phyloP scores from a whole-genome alignment of 1,139 yeast species.

The Wickerhamiella pararugosa region DNA sequence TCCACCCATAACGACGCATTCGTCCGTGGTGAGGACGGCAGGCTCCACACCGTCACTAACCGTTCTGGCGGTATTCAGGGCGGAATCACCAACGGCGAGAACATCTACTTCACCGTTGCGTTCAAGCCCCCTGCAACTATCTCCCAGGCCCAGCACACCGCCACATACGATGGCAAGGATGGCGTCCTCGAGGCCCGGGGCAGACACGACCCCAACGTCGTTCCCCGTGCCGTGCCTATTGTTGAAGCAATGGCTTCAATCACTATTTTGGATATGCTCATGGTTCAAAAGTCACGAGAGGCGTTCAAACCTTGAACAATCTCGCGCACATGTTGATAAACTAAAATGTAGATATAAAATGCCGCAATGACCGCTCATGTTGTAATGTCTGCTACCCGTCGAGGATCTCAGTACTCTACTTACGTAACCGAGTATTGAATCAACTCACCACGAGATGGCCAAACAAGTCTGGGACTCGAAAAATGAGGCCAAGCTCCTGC shows the following conservation, averaged over 20 bases:
- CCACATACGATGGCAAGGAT: slow-evolving; percentile 69
- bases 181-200: slow-evolving; percentile 94
- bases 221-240: slow-evolving; percentile 96
- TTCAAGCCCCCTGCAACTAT: slow-evolving; percentile 98
- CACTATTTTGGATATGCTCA: slow-evolving; percentile 70
- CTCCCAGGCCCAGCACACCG: slow-evolving; percentile 78
- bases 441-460: too few relatives aligned
- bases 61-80: slow-evolving; percentile 97
- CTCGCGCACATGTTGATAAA: too few relatives aligned
- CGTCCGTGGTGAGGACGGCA: slow-evolving; percentile 25
- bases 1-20: slow-evolving; percentile 89
- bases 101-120: slow-evolving; percentile 85
- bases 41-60: slow-evolving; percentile 74
- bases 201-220: slow-evolving; percentile 96
- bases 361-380: too few relatives aligned
- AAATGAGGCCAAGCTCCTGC: too few relatives aligned
- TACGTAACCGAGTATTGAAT: too few relatives aligned
- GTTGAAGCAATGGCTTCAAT: slow-evolving; percentile 97
- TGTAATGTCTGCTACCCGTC: too few relatives aligned
- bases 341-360: too few relatives aligned
- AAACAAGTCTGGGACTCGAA: too few relatives aligned
- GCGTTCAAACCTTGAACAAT: too few relatives aligned
- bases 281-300: slow-evolving; percentile 80
- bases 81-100: slow-evolving; percentile 92
- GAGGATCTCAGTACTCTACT: too few relatives aligned